Conservation (phyloP, 116 monocot species). For the Dioscorea cayenensis region DNA sequence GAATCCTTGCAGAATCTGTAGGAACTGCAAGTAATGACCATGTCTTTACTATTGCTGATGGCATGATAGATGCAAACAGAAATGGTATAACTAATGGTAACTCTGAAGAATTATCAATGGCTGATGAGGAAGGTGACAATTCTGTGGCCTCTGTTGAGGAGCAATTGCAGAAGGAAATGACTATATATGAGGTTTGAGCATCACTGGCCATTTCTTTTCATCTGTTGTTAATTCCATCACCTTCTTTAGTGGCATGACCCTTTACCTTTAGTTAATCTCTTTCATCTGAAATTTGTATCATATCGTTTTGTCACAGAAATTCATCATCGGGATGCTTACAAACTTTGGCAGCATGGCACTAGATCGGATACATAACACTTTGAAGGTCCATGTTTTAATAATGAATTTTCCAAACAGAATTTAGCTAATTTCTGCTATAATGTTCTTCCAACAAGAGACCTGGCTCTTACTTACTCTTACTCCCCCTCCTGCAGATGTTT, state of each 20-base stretch:
- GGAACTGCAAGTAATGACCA: constrained; percentile 42
- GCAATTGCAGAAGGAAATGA: constrained; percentile 89
- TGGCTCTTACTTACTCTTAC: not conserved
- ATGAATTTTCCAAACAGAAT: not conserved
- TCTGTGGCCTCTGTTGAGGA: constrained; percentile 86
- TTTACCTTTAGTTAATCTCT: too few relatives aligned
- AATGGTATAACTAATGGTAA: constrained; percentile 26
- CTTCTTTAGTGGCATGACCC: too few relatives aligned
- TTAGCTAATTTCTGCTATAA: not conserved
- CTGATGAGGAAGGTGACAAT: constrained; percentile 71
- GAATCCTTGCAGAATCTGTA: constrained; percentile 56
- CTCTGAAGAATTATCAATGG: constrained; percentile 33
- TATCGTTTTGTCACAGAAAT: constrained; percentile 59
- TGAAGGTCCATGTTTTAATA: constrained; percentile 54
- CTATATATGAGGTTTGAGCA: constrained; percentile 71
- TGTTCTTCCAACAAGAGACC: not conserved
- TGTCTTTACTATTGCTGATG: constrained; percentile 60
- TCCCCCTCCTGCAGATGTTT: constrained; percentile 65
- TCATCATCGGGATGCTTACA: constrained; percentile 92
- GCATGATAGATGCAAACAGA: constrained; percentile 39
- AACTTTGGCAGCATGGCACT: constrained; percentile 85
- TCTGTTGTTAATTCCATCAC: too few relatives aligned
- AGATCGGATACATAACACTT: constrained; percentile 91
- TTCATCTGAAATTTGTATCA: not conserved
- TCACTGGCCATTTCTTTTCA: not conserved